phyloP scores from a whole-genome alignment of 306 rosid species.

The Phaseolus lunatus region DNA sequence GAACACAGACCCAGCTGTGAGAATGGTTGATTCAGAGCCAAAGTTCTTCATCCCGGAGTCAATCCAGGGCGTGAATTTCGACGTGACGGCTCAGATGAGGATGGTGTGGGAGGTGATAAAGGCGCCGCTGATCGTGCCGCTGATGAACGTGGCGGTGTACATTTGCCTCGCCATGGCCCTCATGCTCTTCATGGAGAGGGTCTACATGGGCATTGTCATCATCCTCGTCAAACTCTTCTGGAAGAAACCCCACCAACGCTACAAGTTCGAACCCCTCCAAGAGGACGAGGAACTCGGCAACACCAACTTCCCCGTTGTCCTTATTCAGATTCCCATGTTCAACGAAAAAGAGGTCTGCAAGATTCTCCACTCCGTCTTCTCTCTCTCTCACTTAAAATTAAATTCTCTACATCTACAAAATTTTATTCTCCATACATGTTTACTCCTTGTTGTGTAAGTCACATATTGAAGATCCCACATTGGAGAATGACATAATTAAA shows the following conservation, averaged over 20 bases:
- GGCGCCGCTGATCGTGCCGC: conserved; percentile 91
- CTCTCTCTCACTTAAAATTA: no score
- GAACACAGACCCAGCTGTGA: no score
- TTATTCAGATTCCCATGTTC: conserved; percentile 98
- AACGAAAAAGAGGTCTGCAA: conserved; percentile 87
- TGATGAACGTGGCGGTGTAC: conserved; percentile 68
- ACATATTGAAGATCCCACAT: no score
- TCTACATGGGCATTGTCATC: conserved; percentile 95
- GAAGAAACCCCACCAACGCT: conserved; percentile 89
- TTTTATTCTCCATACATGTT: neutral
- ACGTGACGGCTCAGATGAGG: conserved; percentile 63
- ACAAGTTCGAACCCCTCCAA: conserved; percentile 65
- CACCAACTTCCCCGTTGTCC: conserved; percentile 84
- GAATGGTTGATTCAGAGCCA: conserved; percentile 67
- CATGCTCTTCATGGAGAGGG: conserved; percentile 89
- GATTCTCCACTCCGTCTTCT: neutral
- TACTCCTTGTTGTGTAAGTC: no score
- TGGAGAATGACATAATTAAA: no score
- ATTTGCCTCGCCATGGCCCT: conserved; percentile 82
- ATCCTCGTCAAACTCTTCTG: conserved; percentile 85
- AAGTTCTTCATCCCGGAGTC: conserved; percentile 67
- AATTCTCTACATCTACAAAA: no score
- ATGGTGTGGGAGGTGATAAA: conserved; percentile 86
- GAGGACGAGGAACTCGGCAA: conserved; percentile 84
- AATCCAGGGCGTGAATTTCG: conserved; percentile 63